Base-by-base conservation (phyloP, 768 basidiomycete species). In the Neoboletus magnificus region DNA sequence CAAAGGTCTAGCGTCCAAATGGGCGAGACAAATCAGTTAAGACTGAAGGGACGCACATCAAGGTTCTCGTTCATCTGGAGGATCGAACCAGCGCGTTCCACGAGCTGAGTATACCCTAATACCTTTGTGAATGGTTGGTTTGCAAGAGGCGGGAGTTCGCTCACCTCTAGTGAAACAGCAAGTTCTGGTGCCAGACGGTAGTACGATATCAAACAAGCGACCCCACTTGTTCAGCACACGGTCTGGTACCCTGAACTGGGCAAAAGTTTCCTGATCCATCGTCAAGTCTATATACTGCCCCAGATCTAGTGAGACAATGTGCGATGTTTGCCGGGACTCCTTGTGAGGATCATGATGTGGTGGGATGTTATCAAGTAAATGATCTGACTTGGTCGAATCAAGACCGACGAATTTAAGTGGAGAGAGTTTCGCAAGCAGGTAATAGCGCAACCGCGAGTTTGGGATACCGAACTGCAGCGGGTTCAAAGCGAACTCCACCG, bases 101-200 rank as follows among this genome's bases (percentile, higher is more conserved):
- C 88, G 12, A 91, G 75, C 53, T 80, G 85, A 0, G 87, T 86
- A 62, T 91, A 91, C 3, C 87, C 89, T 89, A 52, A 6, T n/a
- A 29, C 46, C 22, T 35, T n/a, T 12, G 39, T 57, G 25, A 27
- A 40, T 29, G 40, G 27, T 20, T 3, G 6, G 29, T 45, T 43
- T 15, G 12, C 53, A 32, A 22, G n/a, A n/a, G 10, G 22, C 5
- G 5, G 4, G 35, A 22, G 16, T 8, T 15, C 1, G 12, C 44
- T 12, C 60, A 89, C 89, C 88, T 72, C 90, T 74, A 18, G 90
- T 92, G 66, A 93, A 92, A 67, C 91, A 93, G 60, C 91, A 92
- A 1, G 82, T 83, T 43, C 87, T 75, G 36, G 66, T 70, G 29
- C 81, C 73, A 11, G 82, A 83, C 0, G 88, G 87, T 11, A 79